Evolutionary conservation across 148 eudicot genomes (phyloP).

Genomic region (Rhododendron simsii): DNA sequence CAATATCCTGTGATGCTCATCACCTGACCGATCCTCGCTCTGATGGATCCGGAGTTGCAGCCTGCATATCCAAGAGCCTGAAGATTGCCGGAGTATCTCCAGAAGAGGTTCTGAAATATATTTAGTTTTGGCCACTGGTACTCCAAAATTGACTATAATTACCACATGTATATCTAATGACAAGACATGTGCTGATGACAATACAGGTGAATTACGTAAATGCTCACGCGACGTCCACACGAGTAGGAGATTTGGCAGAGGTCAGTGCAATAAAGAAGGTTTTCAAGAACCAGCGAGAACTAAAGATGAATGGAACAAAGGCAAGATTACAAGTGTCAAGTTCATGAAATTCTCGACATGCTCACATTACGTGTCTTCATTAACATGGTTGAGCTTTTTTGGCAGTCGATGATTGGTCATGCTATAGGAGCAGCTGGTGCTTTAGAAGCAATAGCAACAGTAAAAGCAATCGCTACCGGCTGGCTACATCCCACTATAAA

Average conservation of each 20-base stretch:
- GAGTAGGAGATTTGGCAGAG: constrained; percentile 28
- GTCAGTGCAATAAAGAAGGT: constrained; percentile 29
- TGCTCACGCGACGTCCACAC: constrained; percentile 26
- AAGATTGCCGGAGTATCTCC: constrained; percentile 27
- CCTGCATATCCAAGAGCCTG: constrained; percentile 28
- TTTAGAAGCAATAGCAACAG: constrained; percentile 20
- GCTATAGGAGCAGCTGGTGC: constrained; percentile 19
- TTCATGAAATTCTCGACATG: constrained; percentile 19
- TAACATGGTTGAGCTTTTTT: constrained; percentile 4
- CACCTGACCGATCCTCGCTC: constrained; percentile 32
- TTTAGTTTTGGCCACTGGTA: background rate
- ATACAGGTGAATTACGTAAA: constrained; percentile 28
- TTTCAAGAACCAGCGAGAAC: constrained; percentile 22
- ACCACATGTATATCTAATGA: background rate
- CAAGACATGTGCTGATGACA: background rate
- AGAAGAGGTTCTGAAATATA: constrained; percentile 20
- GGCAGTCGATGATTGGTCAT: constrained; percentile 25
- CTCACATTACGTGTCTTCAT: constrained; percentile 15
- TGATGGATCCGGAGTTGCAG: constrained; percentile 25
- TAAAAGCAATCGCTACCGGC: constrained; percentile 17
- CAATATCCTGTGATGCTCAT: constrained; percentile 28
- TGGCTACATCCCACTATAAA: constrained; percentile 25
- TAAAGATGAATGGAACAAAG: constrained; percentile 38
- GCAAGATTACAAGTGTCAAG: background rate
- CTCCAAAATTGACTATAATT: background rate